Percentiles rank a stretch among this genome's conserved stretches.
These are phyloP conservation scores for Sergeia podlipaevii DNA, from an alignment of 208 protist genomes.

Conservation along the genomic window DNA sequence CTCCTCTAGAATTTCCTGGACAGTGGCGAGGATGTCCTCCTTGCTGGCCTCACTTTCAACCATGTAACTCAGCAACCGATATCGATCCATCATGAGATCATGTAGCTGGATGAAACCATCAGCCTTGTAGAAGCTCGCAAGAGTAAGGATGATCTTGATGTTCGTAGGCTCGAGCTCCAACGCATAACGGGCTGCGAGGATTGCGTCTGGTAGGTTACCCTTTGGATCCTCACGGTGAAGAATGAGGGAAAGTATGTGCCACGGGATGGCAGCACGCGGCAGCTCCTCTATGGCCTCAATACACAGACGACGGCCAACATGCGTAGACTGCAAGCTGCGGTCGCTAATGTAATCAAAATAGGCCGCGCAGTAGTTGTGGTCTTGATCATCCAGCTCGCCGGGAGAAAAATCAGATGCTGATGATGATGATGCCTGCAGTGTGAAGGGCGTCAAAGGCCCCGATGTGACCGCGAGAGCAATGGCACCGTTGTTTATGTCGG, in stretches of 20 bases:
- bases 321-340: conserved; percentile 27
- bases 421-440: too few species aligned
- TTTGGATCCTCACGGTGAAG: conserved; percentile 58
- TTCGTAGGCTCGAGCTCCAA: conserved; percentile 59
- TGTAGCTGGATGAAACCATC: conserved; percentile 42
- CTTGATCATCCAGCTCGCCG: conserved; percentile 41
- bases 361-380: conserved; percentile 41
- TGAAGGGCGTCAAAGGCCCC: too few species aligned
- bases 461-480: conserved; percentile 4
- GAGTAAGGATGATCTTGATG: conserved; percentile 41
- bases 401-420: not conserved
- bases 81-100: conserved; percentile 74
- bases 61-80: conserved; percentile 58
- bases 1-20: conserved; percentile 44
- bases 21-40: conserved; percentile 46
- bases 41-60: conserved; percentile 43
- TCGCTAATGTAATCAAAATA: conserved; percentile 70
- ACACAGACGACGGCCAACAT: conserved; percentile 46
- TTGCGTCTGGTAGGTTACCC: conserved; percentile 44
- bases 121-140: conserved; percentile 75
- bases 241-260: conserved; percentile 60
- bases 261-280: conserved; percentile 47
- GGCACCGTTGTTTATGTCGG: not conserved
- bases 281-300: conserved; percentile 65
- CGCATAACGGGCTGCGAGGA: conserved; percentile 55